Evolutionary conservation across 2,329 filamentous ascomycete species (phyloP), one percentile per base, ranked within the genome.

Genomic region (Anthostomella pinea): DNA sequence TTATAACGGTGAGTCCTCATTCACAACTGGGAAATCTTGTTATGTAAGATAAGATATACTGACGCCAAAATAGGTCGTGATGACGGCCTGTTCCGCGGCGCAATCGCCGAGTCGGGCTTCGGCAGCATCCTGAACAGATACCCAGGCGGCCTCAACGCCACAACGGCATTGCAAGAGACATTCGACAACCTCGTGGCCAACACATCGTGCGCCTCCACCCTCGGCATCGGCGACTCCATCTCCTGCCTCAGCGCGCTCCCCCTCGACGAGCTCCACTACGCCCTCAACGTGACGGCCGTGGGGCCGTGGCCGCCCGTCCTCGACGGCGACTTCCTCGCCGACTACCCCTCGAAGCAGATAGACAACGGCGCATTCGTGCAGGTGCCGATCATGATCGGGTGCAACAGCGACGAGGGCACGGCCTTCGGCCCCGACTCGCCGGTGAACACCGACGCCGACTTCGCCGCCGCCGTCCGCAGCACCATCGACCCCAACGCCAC

Each of bases 21-120:
- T 15, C 6, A 13, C 14, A 8, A n/a, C n/a, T n/a, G n/a, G n/a
- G n/a, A n/a, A n/a, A n/a, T n/a, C n/a, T n/a, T n/a, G n/a, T n/a
- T n/a, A n/a, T n/a, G n/a, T n/a, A n/a, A n/a, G n/a, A n/a, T n/a
- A n/a, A n/a, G 14, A 14, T 8, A 14, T 30, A 11, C 13, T 31
- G 18, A 22, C 19, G 8, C 8, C 15, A 7, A 20, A 11, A 29
- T 32, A 42, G 70, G 70, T 8, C 44, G 46, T 11, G 46, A 49
- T 23, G 46, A 49, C 18, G 37, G 37, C 10, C 33, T 49, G 14
- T 49, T 49, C 39, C 46, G 46, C 14, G 46, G 24, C 17, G 46
- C 44, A 4, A 38, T 48, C 11, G 42, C 28, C 16, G 53, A 79
- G 44, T 76, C 70, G 10, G 71, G 71, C 6, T 66, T 65, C 19